Percentiles rank a stretch among this genome's conserved stretches.
Evolutionary conservation across 108 stramenopile genomes (phyloP).

Genomic region (Pseudonitzschia delicatissima): DNA sequence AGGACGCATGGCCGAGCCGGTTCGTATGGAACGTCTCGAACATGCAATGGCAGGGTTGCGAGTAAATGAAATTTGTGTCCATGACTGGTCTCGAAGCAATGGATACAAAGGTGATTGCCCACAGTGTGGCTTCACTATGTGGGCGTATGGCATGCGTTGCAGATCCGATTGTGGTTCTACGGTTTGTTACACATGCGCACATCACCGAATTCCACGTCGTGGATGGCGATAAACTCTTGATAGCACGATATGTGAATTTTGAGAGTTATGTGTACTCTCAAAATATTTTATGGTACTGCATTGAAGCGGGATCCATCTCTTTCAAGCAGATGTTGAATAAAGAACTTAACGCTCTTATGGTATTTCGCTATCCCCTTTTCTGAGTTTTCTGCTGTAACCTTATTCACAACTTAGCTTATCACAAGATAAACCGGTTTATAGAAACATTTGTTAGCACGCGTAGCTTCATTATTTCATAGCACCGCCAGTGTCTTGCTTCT

Average conservation of each 20-base stretch:
- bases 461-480: too few relatives aligned
- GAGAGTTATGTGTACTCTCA: too few relatives aligned
- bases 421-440: too few relatives aligned
- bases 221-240: slow-evolving; percentile 44
- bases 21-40: slow-evolving; percentile 21
- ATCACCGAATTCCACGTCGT: slow-evolving; percentile 45
- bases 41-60: slow-evolving; percentile 30
- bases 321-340: too few relatives aligned
- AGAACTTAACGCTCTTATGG: too few relatives aligned
- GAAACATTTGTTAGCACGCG: too few relatives aligned
- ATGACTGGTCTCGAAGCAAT: slow-evolving; percentile 35
- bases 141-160: slow-evolving; percentile 52
- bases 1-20: slow-evolving; percentile 12
- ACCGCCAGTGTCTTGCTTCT: neutral
- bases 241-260: too few relatives aligned
- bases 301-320: too few relatives aligned
- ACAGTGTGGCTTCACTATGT: slow-evolving; percentile 33
- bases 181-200: slow-evolving; percentile 66
- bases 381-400: too few relatives aligned
- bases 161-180: slow-evolving; percentile 43
- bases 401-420: too few relatives aligned
- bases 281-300: too few relatives aligned
- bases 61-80: slow-evolving; percentile 44
- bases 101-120: slow-evolving; percentile 40
- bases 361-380: too few relatives aligned